These are phyloP conservation scores for Coemansia sp. DNA, from an alignment of 192 early-diverging fungal species.

Conservation along the genomic window DNA sequence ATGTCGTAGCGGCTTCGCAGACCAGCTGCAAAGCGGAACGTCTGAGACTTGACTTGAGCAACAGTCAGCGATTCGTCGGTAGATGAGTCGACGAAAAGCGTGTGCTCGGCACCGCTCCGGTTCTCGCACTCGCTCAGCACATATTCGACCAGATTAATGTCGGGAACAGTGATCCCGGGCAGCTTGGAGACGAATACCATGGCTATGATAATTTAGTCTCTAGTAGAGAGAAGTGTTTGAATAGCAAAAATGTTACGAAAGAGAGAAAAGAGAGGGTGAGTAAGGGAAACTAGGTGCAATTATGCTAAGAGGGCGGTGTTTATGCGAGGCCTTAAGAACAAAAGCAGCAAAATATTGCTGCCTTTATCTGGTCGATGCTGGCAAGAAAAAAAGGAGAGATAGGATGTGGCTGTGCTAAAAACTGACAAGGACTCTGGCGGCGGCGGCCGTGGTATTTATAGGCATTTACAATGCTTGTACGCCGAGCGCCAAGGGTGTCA, in stretches of 20 bases:
- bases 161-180: slow-evolving; percentile 26
- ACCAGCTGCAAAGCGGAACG: slow-evolving; percentile 19
- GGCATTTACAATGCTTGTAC: neutral
- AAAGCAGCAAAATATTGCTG: slow-evolving; percentile 1
- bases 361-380: neutral
- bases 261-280: neutral
- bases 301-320: neutral
- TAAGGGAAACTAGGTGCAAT: neutral
- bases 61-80: slow-evolving; percentile 15
- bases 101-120: slow-evolving; percentile 10
- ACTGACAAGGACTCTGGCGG: neutral
- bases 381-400: neutral
- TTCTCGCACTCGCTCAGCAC: slow-evolving; percentile 27
- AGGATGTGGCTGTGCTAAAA: neutral
- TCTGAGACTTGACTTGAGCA: slow-evolving; percentile 15
- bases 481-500: slow-evolving; percentile 1
- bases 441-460: neutral
- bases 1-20: slow-evolving; percentile 51
- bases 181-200: slow-evolving; percentile 34
- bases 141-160: slow-evolving; percentile 24
- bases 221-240: neutral
- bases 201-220: neutral
- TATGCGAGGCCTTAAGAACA: neutral
- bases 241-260: neutral
- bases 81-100: slow-evolving; percentile 38